Evolutionary conservation across 352 stramenopile species (phyloP), one percentile per base, ranked within the genome.

Genomic region (Globisporangium barbulae): DNA sequence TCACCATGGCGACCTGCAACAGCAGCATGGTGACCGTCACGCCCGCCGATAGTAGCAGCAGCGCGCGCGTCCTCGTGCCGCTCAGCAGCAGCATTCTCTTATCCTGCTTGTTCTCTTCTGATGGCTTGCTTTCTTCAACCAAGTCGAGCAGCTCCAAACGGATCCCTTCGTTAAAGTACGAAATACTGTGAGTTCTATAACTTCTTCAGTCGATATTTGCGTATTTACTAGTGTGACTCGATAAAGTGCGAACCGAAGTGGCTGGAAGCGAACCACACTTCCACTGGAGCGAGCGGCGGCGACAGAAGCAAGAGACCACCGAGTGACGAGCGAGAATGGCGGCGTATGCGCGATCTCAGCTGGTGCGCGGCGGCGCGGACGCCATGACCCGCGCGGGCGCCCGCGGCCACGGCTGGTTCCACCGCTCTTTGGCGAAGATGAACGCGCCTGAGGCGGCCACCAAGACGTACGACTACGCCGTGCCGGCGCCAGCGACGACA

Each of bases 361-460:
- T 93, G 47, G 74, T 93, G 71, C 71, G 79, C 53, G 65, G 75
- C 65, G 73, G 75, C 65, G 73, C 72, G 50, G 75, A 75, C 31
- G 75, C 78, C 39, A 72, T 83, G 65, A 79, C 79, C 59, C 86
- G 86, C 45, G 83, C 69, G 13, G 81, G 86, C 21, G 84, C 86
- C 28, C 82, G 83, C 54, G 86, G 86, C 10, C 88, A 79, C 78
- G 86, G 86, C 19, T 95, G 86, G 86, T 95, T 86, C 71, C 81
- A 95, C 71, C 81, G 85, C 50, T 89, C 84, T 30, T 67, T 95
- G 52, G 75, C 77, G 44, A 95, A 95, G 72, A 92, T 95, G 83
- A 93, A 95, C 59, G 70, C 83, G 33, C 81, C 83, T 0, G 73
- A 83, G 63, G 68, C 80, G 10, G 80, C 78, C 5, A 15, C 62